Evolutionary conservation across 2,329 filamentous ascomycete species (phyloP), one percentile per base, ranked within the genome.

Genomic region (Arthrobotrys iridis): DNA sequence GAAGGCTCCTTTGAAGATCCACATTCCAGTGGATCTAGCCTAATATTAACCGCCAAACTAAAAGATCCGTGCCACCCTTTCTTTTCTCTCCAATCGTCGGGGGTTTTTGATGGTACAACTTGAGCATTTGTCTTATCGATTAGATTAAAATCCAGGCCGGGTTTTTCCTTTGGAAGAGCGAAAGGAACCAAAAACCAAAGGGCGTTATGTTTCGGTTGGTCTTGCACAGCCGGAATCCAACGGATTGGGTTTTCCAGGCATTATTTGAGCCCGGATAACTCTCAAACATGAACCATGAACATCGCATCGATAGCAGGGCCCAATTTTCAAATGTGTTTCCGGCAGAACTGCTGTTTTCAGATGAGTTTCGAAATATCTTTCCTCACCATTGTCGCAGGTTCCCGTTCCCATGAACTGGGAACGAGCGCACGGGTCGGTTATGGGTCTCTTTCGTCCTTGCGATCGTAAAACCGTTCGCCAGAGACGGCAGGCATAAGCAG

Each of bases 401-500:
- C 40, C 41, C 28, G 55, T 41, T 60, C 37, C 15, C 50, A 50
- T 46, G 26, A 59, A 58, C 63, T 41, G 45, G 57, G 55, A 57
- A 37, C 37, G 33, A 60, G 40, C 35, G 57, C 65, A 70, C 65
- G 65, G 55, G 65, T 70, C 65, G 65, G 65, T 46, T 70, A 62
- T 26, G 59, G 43, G 55, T 70, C 55, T 70, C 33, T 62, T 59
- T 48, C 46, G 30, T 11, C 35, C 40, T 46, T 26, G 28, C 59
- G 24, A 33, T 33, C 20, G 30, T 59, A 22, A 55, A 55, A 62
- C 35, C 62, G 52, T 66, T 74, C 70, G 70, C 70, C 70, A 74
- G 66, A 74, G 62, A 74, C 70, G 70, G 70, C 70, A 74, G 62
- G 70, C 70, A 57, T 43, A 63, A 60, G 48, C 66, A 67, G 60